phyloP scores from a whole-genome alignment of 768 basidiomycete genomes.

The Agrocybe chaxingu region DNA sequence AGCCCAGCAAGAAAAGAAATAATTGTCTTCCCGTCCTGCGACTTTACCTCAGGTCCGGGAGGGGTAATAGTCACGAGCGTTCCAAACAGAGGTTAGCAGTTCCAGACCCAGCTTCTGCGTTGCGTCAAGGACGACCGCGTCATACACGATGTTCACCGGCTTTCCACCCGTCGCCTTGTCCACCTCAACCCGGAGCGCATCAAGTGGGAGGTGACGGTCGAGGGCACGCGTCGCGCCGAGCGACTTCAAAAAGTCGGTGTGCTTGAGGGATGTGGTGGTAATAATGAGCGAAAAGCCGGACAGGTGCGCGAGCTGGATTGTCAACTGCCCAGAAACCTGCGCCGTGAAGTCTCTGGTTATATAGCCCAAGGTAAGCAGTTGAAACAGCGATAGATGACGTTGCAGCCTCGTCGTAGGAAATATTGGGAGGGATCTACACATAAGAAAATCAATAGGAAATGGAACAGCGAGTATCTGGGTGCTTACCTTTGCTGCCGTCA shows the following conservation, averaged over 20 bases:
- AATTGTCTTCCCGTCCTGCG: constrained; percentile 6
- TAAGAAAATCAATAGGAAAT: not conserved
- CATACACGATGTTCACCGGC: constrained; percentile 21
- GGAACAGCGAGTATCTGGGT: not conserved
- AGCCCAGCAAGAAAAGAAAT: constrained; percentile 4
- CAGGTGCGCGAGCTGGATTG: constrained; percentile 32
- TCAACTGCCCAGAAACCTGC: constrained; percentile 41
- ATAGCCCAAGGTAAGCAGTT: constrained; percentile 46
- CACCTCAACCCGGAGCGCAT: constrained; percentile 15
- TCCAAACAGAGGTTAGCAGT: constrained; percentile 30
- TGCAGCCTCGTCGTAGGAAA: constrained; percentile 33
- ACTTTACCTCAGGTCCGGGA: constrained; percentile 23
- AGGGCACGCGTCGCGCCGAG: constrained; percentile 40
- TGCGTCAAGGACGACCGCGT: constrained; percentile 16
- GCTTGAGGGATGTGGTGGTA: constrained; percentile 28
- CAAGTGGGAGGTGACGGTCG: constrained; percentile 20
- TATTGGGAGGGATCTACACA: constrained; percentile 24
- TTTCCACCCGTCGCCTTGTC: constrained; percentile 11
- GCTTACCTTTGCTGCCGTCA: constrained; percentile 35
- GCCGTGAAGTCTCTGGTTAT: constrained; percentile 33
- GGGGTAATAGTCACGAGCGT: constrained; percentile 32
- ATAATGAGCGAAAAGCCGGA: constrained; percentile 41
- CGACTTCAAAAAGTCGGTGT: constrained; percentile 26
- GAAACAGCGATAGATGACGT: constrained; percentile 45
- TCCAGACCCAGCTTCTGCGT: constrained; percentile 22